These are phyloP conservation scores for Fraxinus floribunda DNA, from an alignment of 305 asterid genomes.

Conservation along the genomic window DNA sequence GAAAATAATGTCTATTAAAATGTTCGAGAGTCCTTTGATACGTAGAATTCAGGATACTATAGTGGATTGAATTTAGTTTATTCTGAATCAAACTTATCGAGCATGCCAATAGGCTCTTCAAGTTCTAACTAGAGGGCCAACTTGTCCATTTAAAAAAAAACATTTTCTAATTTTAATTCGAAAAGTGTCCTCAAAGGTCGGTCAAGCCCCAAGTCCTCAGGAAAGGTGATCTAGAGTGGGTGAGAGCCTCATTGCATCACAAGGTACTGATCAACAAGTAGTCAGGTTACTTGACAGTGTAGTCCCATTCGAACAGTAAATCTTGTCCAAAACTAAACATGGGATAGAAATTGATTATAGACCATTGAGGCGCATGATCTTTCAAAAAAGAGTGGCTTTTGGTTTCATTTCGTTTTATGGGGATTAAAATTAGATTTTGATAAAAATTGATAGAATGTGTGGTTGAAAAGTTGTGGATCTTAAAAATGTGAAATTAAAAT, in stretches of 20 bases:
- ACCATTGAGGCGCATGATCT: not conserved
- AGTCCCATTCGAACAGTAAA: not conserved
- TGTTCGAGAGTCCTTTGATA: not conserved
- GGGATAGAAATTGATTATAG: not conserved
- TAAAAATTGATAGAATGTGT: no score
- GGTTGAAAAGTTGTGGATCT: no score
- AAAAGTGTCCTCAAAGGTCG: not conserved
- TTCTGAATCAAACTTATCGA: not conserved
- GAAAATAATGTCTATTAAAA: not conserved
- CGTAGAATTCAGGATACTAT: not conserved
- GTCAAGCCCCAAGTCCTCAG: not conserved
- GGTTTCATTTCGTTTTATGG: not conserved
- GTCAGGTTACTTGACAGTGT: not conserved
- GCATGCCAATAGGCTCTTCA: constrained; percentile 14
- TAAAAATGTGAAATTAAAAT: no score
- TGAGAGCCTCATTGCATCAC: not conserved
- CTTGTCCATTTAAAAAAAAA: not conserved
- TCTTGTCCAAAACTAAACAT: not conserved
- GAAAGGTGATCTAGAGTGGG: not conserved
- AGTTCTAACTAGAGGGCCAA: not conserved
- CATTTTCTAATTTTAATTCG: not conserved
- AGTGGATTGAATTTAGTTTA: not conserved
- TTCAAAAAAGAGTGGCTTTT: not conserved
- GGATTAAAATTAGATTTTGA: no score
- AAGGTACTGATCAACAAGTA: not conserved